Evolutionary conservation across 2,329 filamentous ascomycete genomes (phyloP).

Genomic region (Hypomyces rosellus): DNA sequence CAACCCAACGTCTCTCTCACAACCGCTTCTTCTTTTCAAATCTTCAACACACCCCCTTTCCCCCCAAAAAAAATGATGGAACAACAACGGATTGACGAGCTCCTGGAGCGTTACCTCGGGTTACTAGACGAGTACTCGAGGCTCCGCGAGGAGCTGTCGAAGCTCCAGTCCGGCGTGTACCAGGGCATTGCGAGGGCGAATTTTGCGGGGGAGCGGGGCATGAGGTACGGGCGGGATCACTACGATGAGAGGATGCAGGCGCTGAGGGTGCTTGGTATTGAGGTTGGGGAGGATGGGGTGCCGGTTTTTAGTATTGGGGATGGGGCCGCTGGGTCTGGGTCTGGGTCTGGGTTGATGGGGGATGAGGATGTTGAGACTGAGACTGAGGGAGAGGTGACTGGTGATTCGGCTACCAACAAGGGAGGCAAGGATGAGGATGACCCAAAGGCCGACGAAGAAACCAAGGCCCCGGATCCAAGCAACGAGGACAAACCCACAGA

Average conservation of each 20-base stretch:
- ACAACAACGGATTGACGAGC: constrained; percentile 48
- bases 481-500: neutral
- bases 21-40: too few species aligned
- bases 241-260: constrained; percentile 72
- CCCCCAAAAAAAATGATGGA: constrained; percentile 5
- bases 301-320: constrained; percentile 17
- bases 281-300: constrained; percentile 4
- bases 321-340: neutral
- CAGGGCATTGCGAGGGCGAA: constrained; percentile 66
- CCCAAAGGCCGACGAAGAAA: neutral
- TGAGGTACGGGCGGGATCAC: constrained; percentile 61
- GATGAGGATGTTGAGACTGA: too few species aligned
- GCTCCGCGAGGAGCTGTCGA: constrained; percentile 48
- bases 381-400: constrained; percentile 1
- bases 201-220: constrained; percentile 57
- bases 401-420: neutral
- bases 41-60: neutral
- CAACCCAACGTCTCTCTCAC: too few species aligned
- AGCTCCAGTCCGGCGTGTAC: constrained; percentile 49
- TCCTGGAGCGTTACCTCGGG: constrained; percentile 59
- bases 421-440: neutral
- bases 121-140: constrained; percentile 61
- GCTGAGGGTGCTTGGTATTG: constrained; percentile 33
- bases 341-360: neutral
- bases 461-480: neutral